Evolutionary conservation across 2,329 filamentous ascomycete genomes (phyloP).

Genomic region (Ophiostoma sp.): DNA sequence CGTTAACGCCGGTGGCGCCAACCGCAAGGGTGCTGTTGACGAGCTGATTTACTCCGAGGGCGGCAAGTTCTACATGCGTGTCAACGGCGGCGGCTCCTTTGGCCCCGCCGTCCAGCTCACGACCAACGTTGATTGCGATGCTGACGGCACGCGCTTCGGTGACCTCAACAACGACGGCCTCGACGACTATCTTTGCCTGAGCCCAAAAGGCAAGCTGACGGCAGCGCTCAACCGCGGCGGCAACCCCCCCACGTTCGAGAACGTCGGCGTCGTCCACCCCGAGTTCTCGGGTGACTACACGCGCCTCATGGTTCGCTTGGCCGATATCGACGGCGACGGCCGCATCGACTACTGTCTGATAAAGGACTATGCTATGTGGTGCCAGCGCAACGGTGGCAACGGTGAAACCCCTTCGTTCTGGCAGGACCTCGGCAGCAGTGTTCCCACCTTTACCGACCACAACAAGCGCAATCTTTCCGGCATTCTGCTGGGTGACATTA

Average conservation of each 20-base stretch:
- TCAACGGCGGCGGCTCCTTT: not conserved
- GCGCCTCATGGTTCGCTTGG: not conserved
- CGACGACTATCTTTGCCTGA: not conserved
- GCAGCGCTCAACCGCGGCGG: not conserved
- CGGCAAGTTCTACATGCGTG: not conserved
- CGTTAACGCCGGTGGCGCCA: not conserved
- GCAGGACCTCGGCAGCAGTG: slow-evolving; percentile 10
- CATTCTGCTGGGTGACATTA: not conserved
- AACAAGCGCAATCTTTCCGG: not conserved
- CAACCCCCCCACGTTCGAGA: slow-evolving; percentile 8
- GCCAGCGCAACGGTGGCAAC: slow-evolving; percentile 34
- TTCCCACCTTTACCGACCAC: not conserved
- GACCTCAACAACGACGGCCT: not conserved
- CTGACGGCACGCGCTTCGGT: not conserved
- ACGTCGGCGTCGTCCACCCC: not conserved
- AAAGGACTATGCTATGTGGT: slow-evolving; percentile 18
- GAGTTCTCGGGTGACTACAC: not conserved
- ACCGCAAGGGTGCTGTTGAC: not conserved
- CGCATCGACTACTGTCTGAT: slow-evolving; percentile 22
- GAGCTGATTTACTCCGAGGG: not conserved
- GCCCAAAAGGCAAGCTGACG: not conserved
- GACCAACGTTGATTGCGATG: not conserved
- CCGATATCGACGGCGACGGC: slow-evolving; percentile 27
- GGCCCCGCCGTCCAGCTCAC: not conserved
- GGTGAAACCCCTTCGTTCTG: slow-evolving; percentile 28